Percentiles rank a stretch among this genome's conserved stretches.
Conservation (phyloP, 768 basidiomycete genomes). For the Tricholoma flavovirens region DNA sequence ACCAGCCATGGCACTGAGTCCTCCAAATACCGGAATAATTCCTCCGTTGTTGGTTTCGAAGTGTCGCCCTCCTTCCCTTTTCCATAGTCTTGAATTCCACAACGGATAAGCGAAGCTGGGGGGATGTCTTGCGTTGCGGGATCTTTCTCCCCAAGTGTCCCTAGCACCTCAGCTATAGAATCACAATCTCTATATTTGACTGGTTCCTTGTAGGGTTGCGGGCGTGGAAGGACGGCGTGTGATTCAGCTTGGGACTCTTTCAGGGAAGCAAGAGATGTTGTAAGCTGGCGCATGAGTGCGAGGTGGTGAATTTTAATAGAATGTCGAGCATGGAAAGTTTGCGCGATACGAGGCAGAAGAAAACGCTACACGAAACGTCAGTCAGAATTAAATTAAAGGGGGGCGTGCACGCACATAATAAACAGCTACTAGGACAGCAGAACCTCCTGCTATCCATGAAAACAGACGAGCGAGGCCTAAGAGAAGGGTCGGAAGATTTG, state of each 20-base stretch:
- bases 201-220: slow-evolving; percentile 45
- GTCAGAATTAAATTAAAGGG: slow-evolving; percentile 2
- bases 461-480: slow-evolving; percentile 55
- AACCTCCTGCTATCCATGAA: slow-evolving; percentile 63
- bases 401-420: slow-evolving; percentile 52
- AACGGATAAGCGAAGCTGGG: slow-evolving; percentile 54
- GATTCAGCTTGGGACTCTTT: slow-evolving; percentile 51
- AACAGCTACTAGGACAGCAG: slow-evolving; percentile 49
- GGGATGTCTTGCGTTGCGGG: slow-evolving; percentile 33
- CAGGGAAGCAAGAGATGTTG: slow-evolving; percentile 47
- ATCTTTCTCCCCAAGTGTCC: slow-evolving; percentile 23
- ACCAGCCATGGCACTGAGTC: slow-evolving; percentile 53
- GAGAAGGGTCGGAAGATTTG: slow-evolving; percentile 62
- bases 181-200: slow-evolving; percentile 36
- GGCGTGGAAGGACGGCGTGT: slow-evolving; percentile 52
- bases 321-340: slow-evolving; percentile 53
- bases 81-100: slow-evolving; percentile 47
- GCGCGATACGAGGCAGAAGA: slow-evolving; percentile 60
- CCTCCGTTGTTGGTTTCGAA: slow-evolving; percentile 46
- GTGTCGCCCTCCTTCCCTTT: slow-evolving; percentile 30
- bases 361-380: slow-evolving; percentile 42
- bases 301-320: slow-evolving; percentile 59
- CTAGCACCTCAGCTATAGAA: slow-evolving; percentile 39
- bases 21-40: slow-evolving; percentile 55
- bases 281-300: slow-evolving; percentile 47